phyloP scores from a whole-genome alignment of 495 filamentous ascomycete species.

The Margaritispora aquatica region DNA sequence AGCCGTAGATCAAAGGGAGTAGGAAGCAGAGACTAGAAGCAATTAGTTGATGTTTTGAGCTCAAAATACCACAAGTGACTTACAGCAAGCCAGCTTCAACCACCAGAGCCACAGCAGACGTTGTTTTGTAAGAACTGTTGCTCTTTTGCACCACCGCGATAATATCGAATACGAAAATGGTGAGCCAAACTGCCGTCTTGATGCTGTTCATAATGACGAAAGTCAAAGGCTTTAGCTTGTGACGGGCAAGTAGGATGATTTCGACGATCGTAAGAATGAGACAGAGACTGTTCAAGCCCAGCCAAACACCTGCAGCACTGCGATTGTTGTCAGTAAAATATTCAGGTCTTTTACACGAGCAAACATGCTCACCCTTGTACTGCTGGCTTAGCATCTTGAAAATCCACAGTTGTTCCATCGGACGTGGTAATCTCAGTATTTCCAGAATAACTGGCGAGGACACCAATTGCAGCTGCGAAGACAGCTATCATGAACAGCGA shows the following conservation, averaged over 20 bases:
- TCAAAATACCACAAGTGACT: neutral
- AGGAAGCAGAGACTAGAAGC: conserved; percentile 22
- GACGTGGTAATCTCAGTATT: neutral
- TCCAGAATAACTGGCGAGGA: neutral
- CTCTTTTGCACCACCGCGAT: neutral
- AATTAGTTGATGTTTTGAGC: neutral
- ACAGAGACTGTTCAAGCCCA: conserved; percentile 4
- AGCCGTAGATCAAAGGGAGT: conserved; percentile 29
- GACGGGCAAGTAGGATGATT: conserved; percentile 25
- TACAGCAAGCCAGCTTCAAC: conserved; percentile 20
- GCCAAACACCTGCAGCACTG: neutral
- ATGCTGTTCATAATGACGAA: conserved; percentile 28
- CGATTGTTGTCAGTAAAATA: neutral
- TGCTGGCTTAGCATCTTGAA: neutral
- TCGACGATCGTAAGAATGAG: conserved; percentile 26
- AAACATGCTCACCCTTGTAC: neutral
- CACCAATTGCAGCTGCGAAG: neutral
- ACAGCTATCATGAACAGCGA: conserved; percentile 14
- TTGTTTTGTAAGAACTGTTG: neutral
- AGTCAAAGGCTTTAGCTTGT: conserved; percentile 24
- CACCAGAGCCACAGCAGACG: conserved; percentile 1
- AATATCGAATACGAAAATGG: conserved; percentile 23
- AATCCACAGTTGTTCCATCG: neutral
- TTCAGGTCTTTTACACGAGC: neutral
- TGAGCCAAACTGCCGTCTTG: conserved; percentile 26